Conservation (phyloP, 2,329 filamentous ascomycete species). For the Cercospora berteroae region DNA sequence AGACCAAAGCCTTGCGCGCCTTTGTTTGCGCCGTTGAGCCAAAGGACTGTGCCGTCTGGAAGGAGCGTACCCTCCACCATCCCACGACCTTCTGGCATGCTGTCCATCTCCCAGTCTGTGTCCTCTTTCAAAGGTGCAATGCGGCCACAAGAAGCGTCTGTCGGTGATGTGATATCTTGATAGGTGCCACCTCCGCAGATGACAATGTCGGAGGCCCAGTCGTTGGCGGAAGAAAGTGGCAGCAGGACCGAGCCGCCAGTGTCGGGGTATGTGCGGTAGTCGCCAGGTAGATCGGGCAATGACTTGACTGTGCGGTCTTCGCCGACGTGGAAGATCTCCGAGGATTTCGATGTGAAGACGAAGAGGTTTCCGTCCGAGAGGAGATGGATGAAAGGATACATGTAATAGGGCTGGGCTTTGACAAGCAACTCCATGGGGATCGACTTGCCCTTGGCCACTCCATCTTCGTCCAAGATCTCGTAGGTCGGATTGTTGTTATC, state of each 20-base stretch:
- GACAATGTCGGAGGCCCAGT: conserved; percentile 58
- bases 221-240: conserved; percentile 59
- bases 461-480: conserved; percentile 55
- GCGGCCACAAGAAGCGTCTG: conserved; percentile 61
- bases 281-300: conserved; percentile 62
- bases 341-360: conserved; percentile 56
- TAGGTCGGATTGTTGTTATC: conserved; percentile 65
- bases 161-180: conserved; percentile 61
- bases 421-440: conserved; percentile 54
- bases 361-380: conserved; percentile 58
- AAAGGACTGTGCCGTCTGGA: conserved; percentile 59
- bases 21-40: conserved; percentile 58
- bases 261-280: conserved; percentile 65
- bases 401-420: conserved; percentile 54
- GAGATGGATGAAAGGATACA: conserved; percentile 63
- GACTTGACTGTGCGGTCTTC: conserved; percentile 57
- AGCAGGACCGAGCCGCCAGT: conserved; percentile 63
- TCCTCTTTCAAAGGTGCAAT: conserved; percentile 57
- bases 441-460: conserved; percentile 49
- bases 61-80: conserved; percentile 62
- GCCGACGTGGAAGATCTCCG: conserved; percentile 55
- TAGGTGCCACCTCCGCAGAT: conserved; percentile 65
- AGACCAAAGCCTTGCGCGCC: conserved; percentile 62
- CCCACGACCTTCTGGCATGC: conserved; percentile 56
- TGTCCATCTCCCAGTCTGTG: conserved; percentile 64